These are phyloP conservation scores for Aspergillus saccharolyticus DNA, from an alignment of 495 filamentous ascomycete genomes.

Conservation along the genomic window DNA sequence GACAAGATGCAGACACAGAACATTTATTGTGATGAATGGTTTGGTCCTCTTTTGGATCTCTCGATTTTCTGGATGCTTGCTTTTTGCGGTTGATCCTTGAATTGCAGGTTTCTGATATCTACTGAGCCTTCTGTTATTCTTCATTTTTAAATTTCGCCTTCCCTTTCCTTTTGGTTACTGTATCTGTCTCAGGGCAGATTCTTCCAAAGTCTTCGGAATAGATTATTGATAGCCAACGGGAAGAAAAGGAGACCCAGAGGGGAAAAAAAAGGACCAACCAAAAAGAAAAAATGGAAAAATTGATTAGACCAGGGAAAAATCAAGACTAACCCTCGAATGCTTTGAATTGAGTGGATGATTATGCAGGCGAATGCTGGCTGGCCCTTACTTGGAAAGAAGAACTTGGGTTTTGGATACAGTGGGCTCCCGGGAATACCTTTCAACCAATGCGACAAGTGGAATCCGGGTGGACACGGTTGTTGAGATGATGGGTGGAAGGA, in stretches of 20 bases:
- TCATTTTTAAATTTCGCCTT: not conserved
- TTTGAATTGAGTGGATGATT: constrained; percentile 9
- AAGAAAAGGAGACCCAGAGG: not conserved
- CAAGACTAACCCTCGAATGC: constrained; percentile 9
- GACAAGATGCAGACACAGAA: not conserved
- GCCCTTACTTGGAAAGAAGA: constrained; percentile 15
- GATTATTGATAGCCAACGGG: not conserved
- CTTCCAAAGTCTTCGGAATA: not conserved
- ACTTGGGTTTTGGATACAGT: constrained; percentile 17
- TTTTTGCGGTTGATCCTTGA: not conserved
- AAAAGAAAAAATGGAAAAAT: constrained; percentile 3
- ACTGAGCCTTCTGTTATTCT: not conserved
- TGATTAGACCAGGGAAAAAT: constrained; percentile 9
- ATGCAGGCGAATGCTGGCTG: constrained; percentile 14
- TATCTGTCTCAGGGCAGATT: not conserved
- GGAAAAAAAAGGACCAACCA: not conserved
- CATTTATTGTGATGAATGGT: too few species aligned
- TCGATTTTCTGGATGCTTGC: not conserved
- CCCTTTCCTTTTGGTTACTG: not conserved
- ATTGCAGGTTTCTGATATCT: constrained; percentile 1
- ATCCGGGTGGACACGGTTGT: constrained; percentile 1
- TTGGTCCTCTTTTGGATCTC: not conserved
- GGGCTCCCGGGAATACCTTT: constrained; percentile 22
- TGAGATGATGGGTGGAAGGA: constrained; percentile 4
- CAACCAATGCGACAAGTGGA: constrained; percentile 20